phyloP scores from a whole-genome alignment of 2,329 filamentous ascomycete genomes.

The Myriosclerotinia duriaeana region DNA sequence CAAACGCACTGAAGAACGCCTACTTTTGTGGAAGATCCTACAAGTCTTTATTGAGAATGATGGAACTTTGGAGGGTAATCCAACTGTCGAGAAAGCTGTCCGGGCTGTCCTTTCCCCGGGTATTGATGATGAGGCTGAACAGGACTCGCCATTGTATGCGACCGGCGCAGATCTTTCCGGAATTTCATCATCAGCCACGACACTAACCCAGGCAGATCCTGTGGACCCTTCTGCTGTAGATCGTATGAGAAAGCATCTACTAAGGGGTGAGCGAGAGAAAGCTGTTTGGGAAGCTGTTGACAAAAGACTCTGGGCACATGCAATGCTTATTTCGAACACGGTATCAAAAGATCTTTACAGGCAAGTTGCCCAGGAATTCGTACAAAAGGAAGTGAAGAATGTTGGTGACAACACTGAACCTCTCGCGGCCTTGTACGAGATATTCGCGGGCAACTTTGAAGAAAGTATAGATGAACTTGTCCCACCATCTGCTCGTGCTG shows the following conservation, averaged over 20 bases:
- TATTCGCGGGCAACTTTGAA: constrained; percentile 89
- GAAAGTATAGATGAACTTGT: constrained; percentile 96
- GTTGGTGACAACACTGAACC: constrained; percentile 78
- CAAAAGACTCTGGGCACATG: constrained; percentile 92
- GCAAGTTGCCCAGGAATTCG: constrained; percentile 91
- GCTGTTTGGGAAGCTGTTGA: constrained; percentile 93
- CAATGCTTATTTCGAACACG: constrained; percentile 79
- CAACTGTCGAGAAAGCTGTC: constrained; percentile 71
- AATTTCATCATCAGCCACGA: constrained; percentile 42
- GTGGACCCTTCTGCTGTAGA: constrained; percentile 69
- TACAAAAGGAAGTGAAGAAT: constrained; percentile 89
- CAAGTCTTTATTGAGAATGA: constrained; percentile 82
- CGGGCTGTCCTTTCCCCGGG: constrained; percentile 70
- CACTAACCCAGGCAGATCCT: constrained; percentile 58
- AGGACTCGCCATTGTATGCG: constrained; percentile 39
- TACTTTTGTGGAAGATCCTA: constrained; percentile 85
- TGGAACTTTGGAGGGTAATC: constrained; percentile 72
- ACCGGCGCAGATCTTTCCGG: constrained; percentile 45
- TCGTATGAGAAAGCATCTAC: constrained; percentile 68
- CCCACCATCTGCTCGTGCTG: constrained; percentile 85
- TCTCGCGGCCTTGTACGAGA: constrained; percentile 86
- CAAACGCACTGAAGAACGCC: constrained; percentile 74
- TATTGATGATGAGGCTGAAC: constrained; percentile 38
- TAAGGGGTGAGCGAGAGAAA: constrained; percentile 81
- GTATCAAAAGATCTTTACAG: constrained; percentile 83